Conservation (phyloP, 106 monocot genomes). For the Vanilla planifolia region DNA sequence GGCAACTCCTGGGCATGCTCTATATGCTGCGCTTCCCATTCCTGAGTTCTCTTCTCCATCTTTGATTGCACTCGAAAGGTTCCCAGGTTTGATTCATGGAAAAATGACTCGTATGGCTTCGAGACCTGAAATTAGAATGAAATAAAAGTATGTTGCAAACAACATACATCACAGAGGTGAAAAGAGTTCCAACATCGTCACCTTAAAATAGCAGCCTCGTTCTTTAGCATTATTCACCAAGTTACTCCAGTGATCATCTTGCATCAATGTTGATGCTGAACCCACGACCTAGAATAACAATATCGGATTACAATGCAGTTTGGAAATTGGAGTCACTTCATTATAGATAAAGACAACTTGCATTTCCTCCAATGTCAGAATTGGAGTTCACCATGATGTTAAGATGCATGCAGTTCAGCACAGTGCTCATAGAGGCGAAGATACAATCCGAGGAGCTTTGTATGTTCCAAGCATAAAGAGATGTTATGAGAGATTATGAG, state of each 20-base stretch:
- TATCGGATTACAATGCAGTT: no score
- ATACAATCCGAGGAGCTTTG: no score
- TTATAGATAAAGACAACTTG: no score
- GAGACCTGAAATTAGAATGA: slow-evolving; percentile 40
- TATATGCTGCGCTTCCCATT: slow-evolving; percentile 19
- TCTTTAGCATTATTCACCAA: slow-evolving; percentile 69
- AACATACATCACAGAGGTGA: neutral
- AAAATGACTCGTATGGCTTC: slow-evolving; percentile 74
- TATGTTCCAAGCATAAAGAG: no score
- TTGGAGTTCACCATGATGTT: no score
- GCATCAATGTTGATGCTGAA: slow-evolving; percentile 79
- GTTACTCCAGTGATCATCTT: slow-evolving; percentile 84
- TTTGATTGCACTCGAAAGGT: slow-evolving; percentile 20
- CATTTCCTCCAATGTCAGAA: no score
- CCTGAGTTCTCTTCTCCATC: slow-evolving; percentile 19
- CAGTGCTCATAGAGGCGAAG: no score
- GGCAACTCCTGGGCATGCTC: slow-evolving; percentile 11
- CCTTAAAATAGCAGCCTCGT: slow-evolving; percentile 62
- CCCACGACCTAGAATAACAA: slow-evolving; percentile 88
- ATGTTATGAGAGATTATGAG: no score
- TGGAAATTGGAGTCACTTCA: no score
- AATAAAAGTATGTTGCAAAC: neutral
- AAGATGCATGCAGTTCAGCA: no score
- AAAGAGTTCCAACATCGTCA: slow-evolving; percentile 10
- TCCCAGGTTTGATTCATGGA: slow-evolving; percentile 54